Evolutionary conservation across 2,329 filamentous ascomycete species (phyloP), one percentile per base, ranked within the genome.

Genomic region (Aspergillus cejpii): DNA sequence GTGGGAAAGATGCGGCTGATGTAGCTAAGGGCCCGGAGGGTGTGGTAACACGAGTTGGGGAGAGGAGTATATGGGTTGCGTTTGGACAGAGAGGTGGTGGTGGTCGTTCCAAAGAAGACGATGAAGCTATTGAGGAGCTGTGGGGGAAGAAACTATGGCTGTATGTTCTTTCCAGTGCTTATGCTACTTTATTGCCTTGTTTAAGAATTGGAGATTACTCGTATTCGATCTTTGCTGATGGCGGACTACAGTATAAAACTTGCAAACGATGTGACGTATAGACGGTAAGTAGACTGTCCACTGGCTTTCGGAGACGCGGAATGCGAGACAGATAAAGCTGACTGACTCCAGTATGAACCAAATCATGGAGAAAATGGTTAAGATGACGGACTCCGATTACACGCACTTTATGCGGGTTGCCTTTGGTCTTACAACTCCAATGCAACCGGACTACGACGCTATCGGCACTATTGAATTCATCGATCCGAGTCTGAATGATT

Each of bases 191-290:
- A 2, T 17, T 15, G 10, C 1, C 15, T 34, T 34, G 17, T 5
- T 34, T 8, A 34, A 34, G 31, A 17, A 17, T 20, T 11, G 31
- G 8, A 11, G 17, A 11, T 10, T 21, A 12, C 29, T 19, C 19
- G 7, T 27, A 20, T 12, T n/a, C 37, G 11, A 19, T 12, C 11
- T 8, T 14, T 42, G 41, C 45, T 55, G 26, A 52, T 29, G 47
- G 4, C 33, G 41, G 39, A n/a, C 47, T 46, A 15, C 64, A 82
- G 79, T 54, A 74, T 84, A 53, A 83, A 84, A 58, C 67, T 83
- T 53, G 80, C 80, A 36, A 83, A 83, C 60, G 79, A 83, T 66
- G 75, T 82, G 48, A 83, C 80, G 21, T 80, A 80, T 62, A 78
- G 80, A 65, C 71, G 79, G 74, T 77, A 65, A 53, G 63, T 55